Evolutionary conservation across 2,329 filamentous ascomycete species (phyloP), one percentile per base, ranked within the genome.

Genomic region (Scorias spongiosa): DNA sequence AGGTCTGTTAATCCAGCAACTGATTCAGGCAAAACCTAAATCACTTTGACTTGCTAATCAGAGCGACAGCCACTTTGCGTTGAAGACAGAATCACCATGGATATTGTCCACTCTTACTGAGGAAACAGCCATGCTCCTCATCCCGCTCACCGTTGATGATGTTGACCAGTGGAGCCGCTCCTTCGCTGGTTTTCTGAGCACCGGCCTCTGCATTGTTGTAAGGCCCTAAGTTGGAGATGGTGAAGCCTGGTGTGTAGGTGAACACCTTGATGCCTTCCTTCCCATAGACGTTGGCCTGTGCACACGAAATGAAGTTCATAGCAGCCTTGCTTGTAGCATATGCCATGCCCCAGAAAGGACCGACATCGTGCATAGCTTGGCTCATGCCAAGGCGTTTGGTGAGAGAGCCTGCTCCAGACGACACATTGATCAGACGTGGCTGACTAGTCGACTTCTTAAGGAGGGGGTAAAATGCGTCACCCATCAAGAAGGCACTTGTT

Each of bases 231-330:
- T 63, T 62, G 3, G 54, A 59, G 11, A 57, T 53, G 0, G 59
- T 63, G 44, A 65, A 66, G 0, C 63, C 63, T 0, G 63, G 64
- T 48, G 59, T 58, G 41, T 57, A 65, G 6, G 58, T 52, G 46
- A 63, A 65, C 0, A 65, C 58, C 47, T 62, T 66, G 45, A 64
- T 53, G 1, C 58, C 58, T 2, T 41, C 20, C 10, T 44, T 18
- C 0, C 42, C 48, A 28, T n/a, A n/a, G n/a, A n/a, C n/a, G n/a
- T n/a, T n/a, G n/a, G n/a, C n/a, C n/a, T n/a, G n/a, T n/a, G n/a
- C n/a, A n/a, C n/a, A n/a, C n/a, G n/a, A n/a, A n/a, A n/a, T n/a
- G n/a, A n/a, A n/a, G n/a, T n/a, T n/a, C n/a, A n/a, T n/a, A n/a
- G n/a, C n/a, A n/a, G n/a, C n/a, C n/a, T n/a, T n/a, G n/a, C n/a